Conservation (phyloP, 192 early-diverging fungal species). For the Lobulomyces angularis region DNA sequence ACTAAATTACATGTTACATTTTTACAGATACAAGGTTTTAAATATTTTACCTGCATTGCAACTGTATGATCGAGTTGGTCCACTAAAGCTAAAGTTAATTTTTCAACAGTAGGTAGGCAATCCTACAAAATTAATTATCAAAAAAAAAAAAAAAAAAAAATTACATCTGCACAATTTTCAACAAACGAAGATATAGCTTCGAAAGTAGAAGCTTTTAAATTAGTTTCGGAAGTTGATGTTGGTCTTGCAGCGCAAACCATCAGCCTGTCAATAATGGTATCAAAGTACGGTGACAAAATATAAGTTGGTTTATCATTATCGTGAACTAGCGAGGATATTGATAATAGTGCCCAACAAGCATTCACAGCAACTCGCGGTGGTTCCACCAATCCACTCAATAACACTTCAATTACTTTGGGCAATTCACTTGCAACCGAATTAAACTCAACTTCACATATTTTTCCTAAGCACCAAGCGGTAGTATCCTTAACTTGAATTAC, state of each 20-base stretch:
- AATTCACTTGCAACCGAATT: slow-evolving; percentile 26
- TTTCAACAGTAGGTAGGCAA: slow-evolving; percentile 59
- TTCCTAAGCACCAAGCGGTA: slow-evolving; percentile 95
- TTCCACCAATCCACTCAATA: slow-evolving; percentile 76
- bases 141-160: slow-evolving; percentile 7
- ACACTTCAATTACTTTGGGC: slow-evolving; percentile 52
- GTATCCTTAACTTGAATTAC: slow-evolving; percentile 89
- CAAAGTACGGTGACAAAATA: slow-evolving; percentile 72
- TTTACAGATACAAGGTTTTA: not conserved
- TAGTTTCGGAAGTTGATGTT: slow-evolving; percentile 43
- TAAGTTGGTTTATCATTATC: slow-evolving; percentile 48
- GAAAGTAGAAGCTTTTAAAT: slow-evolving; percentile 82
- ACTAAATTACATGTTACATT: not conserved
- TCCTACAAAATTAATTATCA: slow-evolving; percentile 31
- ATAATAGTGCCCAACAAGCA: slow-evolving; percentile 92
- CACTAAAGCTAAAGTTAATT: slow-evolving; percentile 61
- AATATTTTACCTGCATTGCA: slow-evolving; percentile 26
- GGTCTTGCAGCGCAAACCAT: slow-evolving; percentile 11
- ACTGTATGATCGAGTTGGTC: slow-evolving; percentile 70
- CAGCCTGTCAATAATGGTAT: slow-evolving; percentile 62
- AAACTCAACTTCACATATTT: slow-evolving; percentile 73
- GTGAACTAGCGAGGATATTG: slow-evolving; percentile 58
- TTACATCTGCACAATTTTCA: slow-evolving; percentile 43
- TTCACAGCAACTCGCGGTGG: slow-evolving; percentile 80
- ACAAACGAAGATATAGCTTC: slow-evolving; percentile 83